A percentile compares a stretch with the other conserved stretches of the same genome.
Conservation (phyloP, 78 protist species). For the Bigelowiella natans region DNA sequence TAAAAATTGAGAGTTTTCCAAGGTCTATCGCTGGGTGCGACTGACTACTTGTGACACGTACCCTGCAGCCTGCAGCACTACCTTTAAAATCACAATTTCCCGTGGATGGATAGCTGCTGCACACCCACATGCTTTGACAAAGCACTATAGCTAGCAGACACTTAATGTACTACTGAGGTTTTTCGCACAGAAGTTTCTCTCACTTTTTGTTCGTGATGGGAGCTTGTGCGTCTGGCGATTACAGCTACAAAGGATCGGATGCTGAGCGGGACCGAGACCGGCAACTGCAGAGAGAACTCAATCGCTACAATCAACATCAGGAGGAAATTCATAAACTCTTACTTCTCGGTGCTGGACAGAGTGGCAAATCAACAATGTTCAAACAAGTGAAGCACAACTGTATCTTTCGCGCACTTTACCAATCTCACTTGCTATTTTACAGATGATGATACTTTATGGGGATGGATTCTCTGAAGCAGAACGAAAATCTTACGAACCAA, state of each 20-base stretch:
- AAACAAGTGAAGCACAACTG: constrained; percentile 1
- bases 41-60: too few species aligned
- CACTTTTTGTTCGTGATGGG: neutral
- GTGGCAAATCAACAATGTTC: constrained; percentile 12
- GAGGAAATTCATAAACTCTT: constrained; percentile 13
- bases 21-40: neutral
- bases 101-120: neutral
- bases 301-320: neutral
- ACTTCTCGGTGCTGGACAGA: constrained; percentile 14
- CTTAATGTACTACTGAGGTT: too few species aligned
- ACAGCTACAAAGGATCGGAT: neutral
- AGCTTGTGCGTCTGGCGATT: neutral
- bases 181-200: too few species aligned
- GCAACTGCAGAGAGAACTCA: neutral
- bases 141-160: neutral
- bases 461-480: neutral
- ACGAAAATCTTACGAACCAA: neutral
- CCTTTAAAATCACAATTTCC: neutral
- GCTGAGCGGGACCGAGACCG: neutral
- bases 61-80: neutral
- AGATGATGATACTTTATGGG: constrained; percentile 1
- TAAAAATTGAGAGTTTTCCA: too few species aligned
- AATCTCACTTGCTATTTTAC: too few species aligned
- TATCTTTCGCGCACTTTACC: too few species aligned
- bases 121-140: neutral